Percentiles rank a stretch among this genome's conserved stretches.
Evolutionary conservation across 805 yeast genomes (phyloP).

Genomic region (Deakozyma indianensis): DNA sequence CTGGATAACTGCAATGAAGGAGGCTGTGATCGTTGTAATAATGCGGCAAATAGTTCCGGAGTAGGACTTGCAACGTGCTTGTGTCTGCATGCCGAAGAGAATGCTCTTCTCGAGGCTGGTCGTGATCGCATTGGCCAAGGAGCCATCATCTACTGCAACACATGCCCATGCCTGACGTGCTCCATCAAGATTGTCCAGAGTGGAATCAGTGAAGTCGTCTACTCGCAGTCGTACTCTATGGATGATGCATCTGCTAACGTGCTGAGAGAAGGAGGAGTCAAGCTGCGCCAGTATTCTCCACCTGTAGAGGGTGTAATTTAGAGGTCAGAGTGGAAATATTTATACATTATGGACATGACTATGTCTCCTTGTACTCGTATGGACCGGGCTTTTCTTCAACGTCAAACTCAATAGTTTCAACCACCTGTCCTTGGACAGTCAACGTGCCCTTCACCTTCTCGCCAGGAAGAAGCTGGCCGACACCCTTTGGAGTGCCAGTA

Average conservation of each 20-base stretch:
- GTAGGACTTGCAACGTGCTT: constrained; percentile 66
- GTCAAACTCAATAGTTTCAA: constrained; percentile 36
- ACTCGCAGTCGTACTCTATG: constrained; percentile 87
- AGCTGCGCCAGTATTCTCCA: constrained; percentile 44
- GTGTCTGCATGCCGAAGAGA: constrained; percentile 95
- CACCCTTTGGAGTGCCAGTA: constrained; percentile 98
- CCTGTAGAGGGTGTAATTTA: constrained; percentile 19
- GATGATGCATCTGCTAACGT: constrained; percentile 64
- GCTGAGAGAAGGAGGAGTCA: constrained; percentile 58
- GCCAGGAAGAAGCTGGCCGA: constrained; percentile 71
- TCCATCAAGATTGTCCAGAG: constrained; percentile 88
- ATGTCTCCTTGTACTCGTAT: constrained; percentile 35
- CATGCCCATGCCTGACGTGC: constrained; percentile 94
- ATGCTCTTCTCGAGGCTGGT: constrained; percentile 89
- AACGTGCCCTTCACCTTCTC: constrained; percentile 59
- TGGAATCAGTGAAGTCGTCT: constrained; percentile 84
- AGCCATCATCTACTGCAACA: constrained; percentile 72
- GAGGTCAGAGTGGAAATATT: no score
- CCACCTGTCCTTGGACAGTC: constrained; percentile 36
- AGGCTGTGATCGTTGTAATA: constrained; percentile 83
- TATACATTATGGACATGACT: no score
- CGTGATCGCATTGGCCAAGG: constrained; percentile 58
- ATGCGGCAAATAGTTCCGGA: constrained; percentile 42
- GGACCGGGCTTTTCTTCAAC: constrained; percentile 49
- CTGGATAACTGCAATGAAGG: constrained; percentile 85